Evolutionary conservation across 352 stramenopile genomes (phyloP).

Genomic region (Phytophthora vignae): DNA sequence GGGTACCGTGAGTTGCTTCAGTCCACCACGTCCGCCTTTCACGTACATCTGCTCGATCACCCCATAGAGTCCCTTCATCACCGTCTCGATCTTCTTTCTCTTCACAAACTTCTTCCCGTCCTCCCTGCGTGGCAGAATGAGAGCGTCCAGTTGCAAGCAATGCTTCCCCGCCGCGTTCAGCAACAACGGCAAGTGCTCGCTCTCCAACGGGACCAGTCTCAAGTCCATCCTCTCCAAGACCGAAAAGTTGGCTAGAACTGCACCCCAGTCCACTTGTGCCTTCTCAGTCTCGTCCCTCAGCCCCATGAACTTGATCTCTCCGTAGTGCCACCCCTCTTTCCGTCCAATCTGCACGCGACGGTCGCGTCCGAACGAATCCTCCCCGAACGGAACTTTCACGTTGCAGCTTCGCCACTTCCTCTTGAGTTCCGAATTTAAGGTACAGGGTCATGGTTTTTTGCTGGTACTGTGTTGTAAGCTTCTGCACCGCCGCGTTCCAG

Average conservation of each 20-base stretch:
- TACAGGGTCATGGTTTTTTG: too few relatives aligned
- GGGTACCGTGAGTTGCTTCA: slow-evolving; percentile 37
- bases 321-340: too few relatives aligned
- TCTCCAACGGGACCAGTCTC: slow-evolving; percentile 22
- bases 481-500: too few relatives aligned
- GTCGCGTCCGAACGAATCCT: too few relatives aligned
- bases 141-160: slow-evolving; percentile 30
- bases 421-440: too few relatives aligned
- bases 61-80: slow-evolving; percentile 29
- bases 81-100: slow-evolving; percentile 3
- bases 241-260: not conserved
- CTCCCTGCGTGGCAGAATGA: slow-evolving; percentile 26
- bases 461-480: too few relatives aligned
- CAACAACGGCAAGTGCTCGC: slow-evolving; percentile 16
- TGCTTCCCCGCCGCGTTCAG: slow-evolving; percentile 21
- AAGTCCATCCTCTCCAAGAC: slow-evolving; percentile 18
- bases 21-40: slow-evolving; percentile 22
- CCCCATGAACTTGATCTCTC: too few relatives aligned
- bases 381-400: too few relatives aligned
- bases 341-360: too few relatives aligned
- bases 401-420: too few relatives aligned
- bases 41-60: slow-evolving; percentile 18
- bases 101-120: slow-evolving; percentile 1
- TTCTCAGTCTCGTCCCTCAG: slow-evolving; percentile 10
- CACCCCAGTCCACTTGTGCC: slow-evolving; percentile 22